phyloP scores from a whole-genome alignment of 2,329 filamentous ascomycete species.

The Exophiala lecanii-corni region DNA sequence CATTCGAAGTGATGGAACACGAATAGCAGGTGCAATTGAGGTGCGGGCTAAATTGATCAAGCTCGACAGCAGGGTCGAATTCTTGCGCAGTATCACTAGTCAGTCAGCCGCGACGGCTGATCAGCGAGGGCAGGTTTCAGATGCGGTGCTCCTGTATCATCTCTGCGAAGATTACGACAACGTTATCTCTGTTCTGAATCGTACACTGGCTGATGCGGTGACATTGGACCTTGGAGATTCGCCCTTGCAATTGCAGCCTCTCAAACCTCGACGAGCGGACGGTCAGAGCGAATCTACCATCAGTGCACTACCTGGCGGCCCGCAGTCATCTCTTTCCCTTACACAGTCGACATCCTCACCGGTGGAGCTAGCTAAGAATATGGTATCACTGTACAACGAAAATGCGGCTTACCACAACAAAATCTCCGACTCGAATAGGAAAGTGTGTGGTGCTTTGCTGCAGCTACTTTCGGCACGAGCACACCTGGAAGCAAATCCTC shows the following conservation, averaged over 20 bases:
- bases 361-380: constrained; percentile 57
- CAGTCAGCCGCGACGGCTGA: constrained; percentile 91
- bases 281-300: constrained; percentile 22
- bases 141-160: constrained; percentile 91
- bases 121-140: constrained; percentile 80
- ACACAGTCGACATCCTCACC: constrained; percentile 63
- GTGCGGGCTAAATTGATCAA: constrained; percentile 77
- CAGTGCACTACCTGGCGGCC: constrained; percentile 35
- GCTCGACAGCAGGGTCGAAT: constrained; percentile 72
- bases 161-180: constrained; percentile 92
- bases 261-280: constrained; percentile 61
- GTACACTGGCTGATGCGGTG: constrained; percentile 83
- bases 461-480: constrained; percentile 58
- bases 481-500: constrained; percentile 54
- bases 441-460: constrained; percentile 56
- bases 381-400: constrained; percentile 57
- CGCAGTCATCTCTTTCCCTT: constrained; percentile 52
- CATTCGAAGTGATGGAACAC: constrained; percentile 76
- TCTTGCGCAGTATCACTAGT: constrained; percentile 85
- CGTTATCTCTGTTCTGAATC: constrained; percentile 85
- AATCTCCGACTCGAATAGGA: constrained; percentile 55
- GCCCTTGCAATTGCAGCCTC: constrained; percentile 69
- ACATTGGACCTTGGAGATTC: constrained; percentile 80
- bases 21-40: constrained; percentile 83
- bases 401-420: constrained; percentile 58